Evolutionary conservation across 164 flowering plant genomes (phyloP), one percentile per base, ranked within the genome.

Genomic region (Platanus orientalis): DNA sequence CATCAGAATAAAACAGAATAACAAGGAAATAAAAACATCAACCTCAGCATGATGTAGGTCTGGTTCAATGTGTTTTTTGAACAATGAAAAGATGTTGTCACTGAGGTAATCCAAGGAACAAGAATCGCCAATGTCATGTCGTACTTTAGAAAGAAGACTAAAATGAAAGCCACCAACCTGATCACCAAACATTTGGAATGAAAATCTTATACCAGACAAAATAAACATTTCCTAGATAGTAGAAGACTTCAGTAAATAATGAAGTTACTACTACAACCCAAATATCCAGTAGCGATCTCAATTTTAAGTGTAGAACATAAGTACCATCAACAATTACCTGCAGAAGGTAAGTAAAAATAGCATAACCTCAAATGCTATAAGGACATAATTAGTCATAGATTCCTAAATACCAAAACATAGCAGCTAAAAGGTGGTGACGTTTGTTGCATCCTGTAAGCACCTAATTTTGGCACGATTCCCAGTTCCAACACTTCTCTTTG

Each of bases 41-140:
- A 89, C 99, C 96, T 95, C 97, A 34, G 97, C 99, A 84, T 92
- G 97, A 80, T 92, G 96, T 67, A 95, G 92, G 76, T 95, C 97
- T 58, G 99, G 96, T 73, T 95, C 99, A 62, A 95, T 95, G 72
- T 95, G 92, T 82, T 85, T 95, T 75, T 96, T 86, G 75, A 95
- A 95, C 76, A 92, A 79, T 45, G 99, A 97, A 68, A 95, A 95
- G 60, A 95, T 95, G 80, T 97, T 92, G 79, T 95, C 99, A 64
- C 92, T 92, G 40, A 95, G 87, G 75, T 78, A 76, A 76, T 95
- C 97, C 80, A 95, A 62, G 14, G 99, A 92, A 76, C 96, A 83
- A 47, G 97, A 80, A 71, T 95, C 96, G 54, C 97, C 97, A 67
- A 92, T 95, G 66, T 95, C 97, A 78, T 95, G 81, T 64, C 67